Conservation (phyloP, 2,329 filamentous ascomycete species). For the Lachnellula occidentalis region DNA sequence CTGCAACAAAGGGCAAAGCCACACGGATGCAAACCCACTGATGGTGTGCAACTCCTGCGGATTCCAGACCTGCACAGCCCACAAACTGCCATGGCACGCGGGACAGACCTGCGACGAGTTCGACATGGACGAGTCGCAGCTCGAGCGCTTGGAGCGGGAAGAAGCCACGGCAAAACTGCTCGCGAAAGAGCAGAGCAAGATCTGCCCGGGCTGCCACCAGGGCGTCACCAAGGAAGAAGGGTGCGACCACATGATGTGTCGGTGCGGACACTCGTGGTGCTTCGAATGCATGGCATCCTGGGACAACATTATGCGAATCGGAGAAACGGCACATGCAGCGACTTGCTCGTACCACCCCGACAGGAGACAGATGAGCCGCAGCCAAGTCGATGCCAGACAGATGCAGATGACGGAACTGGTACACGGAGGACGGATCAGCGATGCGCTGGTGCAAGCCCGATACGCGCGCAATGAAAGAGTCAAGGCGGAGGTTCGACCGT, state of each 20-base stretch:
- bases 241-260: slow-evolving; percentile 24
- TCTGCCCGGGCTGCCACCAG: slow-evolving; percentile 20
- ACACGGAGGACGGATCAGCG: slow-evolving; percentile 17
- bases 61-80: slow-evolving; percentile 18
- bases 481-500: slow-evolving; percentile 7
- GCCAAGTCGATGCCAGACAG: background rate
- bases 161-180: slow-evolving; percentile 23
- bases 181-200: slow-evolving; percentile 12
- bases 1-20: slow-evolving; percentile 17
- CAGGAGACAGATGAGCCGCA: background rate
- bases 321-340: slow-evolving; percentile 13
- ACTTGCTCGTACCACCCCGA: slow-evolving; percentile 14
- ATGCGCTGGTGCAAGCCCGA: slow-evolving; percentile 10
- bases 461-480: slow-evolving; percentile 4
- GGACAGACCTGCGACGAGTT: slow-evolving; percentile 21
- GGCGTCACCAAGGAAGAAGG: slow-evolving; percentile 17
- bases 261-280: slow-evolving; percentile 22
- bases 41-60: slow-evolving; percentile 21
- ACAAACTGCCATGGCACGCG: slow-evolving; percentile 24
- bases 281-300: slow-evolving; percentile 19
- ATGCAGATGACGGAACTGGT: slow-evolving; percentile 10
- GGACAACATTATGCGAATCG: slow-evolving; percentile 19
- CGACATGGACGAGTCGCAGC: slow-evolving; percentile 16
- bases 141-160: slow-evolving; percentile 22
- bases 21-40: slow-evolving; percentile 7